Conservation (phyloP, 2,329 filamentous ascomycete species). For the Ophiostoma triangulosporum region DNA sequence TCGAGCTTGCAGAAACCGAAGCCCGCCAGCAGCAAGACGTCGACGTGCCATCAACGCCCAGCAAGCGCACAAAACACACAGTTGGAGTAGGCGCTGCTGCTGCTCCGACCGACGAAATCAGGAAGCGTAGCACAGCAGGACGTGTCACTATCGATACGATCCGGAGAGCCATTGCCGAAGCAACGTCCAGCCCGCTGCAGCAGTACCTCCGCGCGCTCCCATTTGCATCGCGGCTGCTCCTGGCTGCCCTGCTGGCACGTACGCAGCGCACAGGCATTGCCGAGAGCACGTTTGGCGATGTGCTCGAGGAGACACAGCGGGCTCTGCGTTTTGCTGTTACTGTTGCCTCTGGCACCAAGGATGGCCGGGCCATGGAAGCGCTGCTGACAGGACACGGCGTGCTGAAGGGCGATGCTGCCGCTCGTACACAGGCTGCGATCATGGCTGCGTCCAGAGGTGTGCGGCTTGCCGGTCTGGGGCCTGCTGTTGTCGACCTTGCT, state of each 20-base stretch:
- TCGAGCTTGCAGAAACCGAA: slow-evolving; percentile 83
- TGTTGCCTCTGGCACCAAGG: slow-evolving; percentile 10
- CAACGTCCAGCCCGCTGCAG: slow-evolving; percentile 82
- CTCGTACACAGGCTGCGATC: slow-evolving; percentile 6
- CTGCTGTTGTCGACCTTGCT: slow-evolving; percentile 68
- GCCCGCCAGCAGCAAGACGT: slow-evolving; percentile 9
- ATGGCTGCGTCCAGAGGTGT: slow-evolving; percentile 15
- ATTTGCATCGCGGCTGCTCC: slow-evolving; percentile 68
- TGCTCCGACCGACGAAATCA: not conserved
- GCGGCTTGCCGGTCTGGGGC: slow-evolving; percentile 22
- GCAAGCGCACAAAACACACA: slow-evolving; percentile 13
- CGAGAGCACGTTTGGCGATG: slow-evolving; percentile 79
- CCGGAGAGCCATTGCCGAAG: slow-evolving; percentile 88
- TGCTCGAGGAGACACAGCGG: slow-evolving; percentile 71
- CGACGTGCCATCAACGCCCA: slow-evolving; percentile 23
- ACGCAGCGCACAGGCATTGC: slow-evolving; percentile 71
- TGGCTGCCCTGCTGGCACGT: slow-evolving; percentile 67
- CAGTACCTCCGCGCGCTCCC: slow-evolving; percentile 76
- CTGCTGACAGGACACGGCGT: slow-evolving; percentile 23
- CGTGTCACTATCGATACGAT: slow-evolving; percentile 86
- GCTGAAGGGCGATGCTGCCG: not conserved
- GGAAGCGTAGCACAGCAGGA: slow-evolving; percentile 26
- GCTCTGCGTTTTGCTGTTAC: slow-evolving; percentile 49
- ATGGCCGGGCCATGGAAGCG: slow-evolving; percentile 45
- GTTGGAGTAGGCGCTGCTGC: not conserved